Evolutionary conservation across 2,329 filamentous ascomycete species (phyloP).

Genomic region (Blumeriella jaapii): DNA sequence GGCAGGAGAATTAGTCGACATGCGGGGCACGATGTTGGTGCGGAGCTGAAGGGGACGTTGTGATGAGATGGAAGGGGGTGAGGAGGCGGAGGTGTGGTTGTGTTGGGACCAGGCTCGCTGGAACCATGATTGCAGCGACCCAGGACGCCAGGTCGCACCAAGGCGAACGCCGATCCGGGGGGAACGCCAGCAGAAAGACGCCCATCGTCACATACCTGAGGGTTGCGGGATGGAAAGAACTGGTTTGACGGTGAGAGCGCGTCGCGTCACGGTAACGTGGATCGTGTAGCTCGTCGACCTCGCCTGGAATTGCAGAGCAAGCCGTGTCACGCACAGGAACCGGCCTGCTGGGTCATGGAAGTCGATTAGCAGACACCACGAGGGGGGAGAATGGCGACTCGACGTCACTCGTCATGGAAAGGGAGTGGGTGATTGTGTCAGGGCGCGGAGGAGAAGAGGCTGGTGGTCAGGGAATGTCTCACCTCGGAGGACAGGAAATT

Average conservation of each 20-base stretch:
- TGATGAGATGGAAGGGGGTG: conserved; percentile 1
- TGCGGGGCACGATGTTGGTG: conserved; percentile 1
- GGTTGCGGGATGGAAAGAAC: conserved; percentile 2
- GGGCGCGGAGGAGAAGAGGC: conserved; percentile 19
- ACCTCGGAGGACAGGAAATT: conserved; percentile 18
- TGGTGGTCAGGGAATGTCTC: conserved; percentile 19
- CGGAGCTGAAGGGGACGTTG: conserved; percentile 1
- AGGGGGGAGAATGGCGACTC: too few species aligned
- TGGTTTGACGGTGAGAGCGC: conserved; percentile 3
- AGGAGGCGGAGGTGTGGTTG: conserved; percentile 2
- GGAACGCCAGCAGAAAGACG: background rate
- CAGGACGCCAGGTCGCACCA: conserved; percentile 1
- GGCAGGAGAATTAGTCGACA: conserved; percentile 2
- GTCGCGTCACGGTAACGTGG: conserved; percentile 15
- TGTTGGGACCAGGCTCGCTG: background rate
- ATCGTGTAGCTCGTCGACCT: conserved; percentile 11
- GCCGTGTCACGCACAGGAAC: conserved; percentile 13
- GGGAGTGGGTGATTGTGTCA: conserved; percentile 17
- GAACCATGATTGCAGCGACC: conserved; percentile 1
- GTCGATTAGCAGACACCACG: too few species aligned
- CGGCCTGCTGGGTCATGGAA: too few species aligned
- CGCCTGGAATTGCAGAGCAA: conserved; percentile 16
- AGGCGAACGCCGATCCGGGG: background rate
- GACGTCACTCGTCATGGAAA: too few species aligned
- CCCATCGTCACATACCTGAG: too few species aligned